Conservation (phyloP, 2,329 filamentous ascomycete species). For the Atkinsonella texensis region DNA sequence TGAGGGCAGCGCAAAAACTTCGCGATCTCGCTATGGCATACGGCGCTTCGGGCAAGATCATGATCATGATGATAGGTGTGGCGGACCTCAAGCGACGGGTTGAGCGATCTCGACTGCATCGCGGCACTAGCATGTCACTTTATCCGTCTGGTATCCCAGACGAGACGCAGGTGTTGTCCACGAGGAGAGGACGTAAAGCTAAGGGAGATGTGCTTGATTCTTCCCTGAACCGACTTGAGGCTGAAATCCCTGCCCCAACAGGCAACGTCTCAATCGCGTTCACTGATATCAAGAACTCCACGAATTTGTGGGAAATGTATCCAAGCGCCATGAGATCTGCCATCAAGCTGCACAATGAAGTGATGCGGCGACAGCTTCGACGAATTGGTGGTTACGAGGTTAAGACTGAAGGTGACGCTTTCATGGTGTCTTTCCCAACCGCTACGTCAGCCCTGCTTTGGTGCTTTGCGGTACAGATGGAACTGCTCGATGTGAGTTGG, state of each 20-base stretch:
- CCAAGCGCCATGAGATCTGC: constrained; percentile 91
- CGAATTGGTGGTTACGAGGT: constrained; percentile 96
- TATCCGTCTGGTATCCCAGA: constrained; percentile 64
- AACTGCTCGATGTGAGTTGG: constrained; percentile 82
- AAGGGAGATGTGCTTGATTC: constrained; percentile 67
- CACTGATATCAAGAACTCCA: constrained; percentile 98
- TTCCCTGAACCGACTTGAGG: constrained; percentile 72
- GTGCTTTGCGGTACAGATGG: constrained; percentile 89
- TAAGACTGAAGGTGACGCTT: constrained; percentile 98
- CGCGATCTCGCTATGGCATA: constrained; percentile 93
- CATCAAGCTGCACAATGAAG: constrained; percentile 94
- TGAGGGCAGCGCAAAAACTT: constrained; percentile 90
- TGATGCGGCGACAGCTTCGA: constrained; percentile 86
- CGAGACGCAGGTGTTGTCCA: constrained; percentile 51
- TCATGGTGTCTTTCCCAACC: constrained; percentile 97
- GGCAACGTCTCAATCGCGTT: constrained; percentile 91
- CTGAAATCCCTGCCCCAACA: constrained; percentile 81
- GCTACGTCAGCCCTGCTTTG: constrained; percentile 89
- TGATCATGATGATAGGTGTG: constrained; percentile 98
- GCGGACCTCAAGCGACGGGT: constrained; percentile 75
- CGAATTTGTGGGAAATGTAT: constrained; percentile 89
- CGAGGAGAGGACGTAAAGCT: constrained; percentile 51
- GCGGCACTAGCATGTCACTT: constrained; percentile 76
- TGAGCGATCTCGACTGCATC: constrained; percentile 59
- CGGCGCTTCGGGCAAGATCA: constrained; percentile 86